A percentile compares a stretch with the other conserved stretches of the same genome.
Evolutionary conservation across 768 basidiomycete species (phyloP).

Genomic region (Auriscalpium vulgare): DNA sequence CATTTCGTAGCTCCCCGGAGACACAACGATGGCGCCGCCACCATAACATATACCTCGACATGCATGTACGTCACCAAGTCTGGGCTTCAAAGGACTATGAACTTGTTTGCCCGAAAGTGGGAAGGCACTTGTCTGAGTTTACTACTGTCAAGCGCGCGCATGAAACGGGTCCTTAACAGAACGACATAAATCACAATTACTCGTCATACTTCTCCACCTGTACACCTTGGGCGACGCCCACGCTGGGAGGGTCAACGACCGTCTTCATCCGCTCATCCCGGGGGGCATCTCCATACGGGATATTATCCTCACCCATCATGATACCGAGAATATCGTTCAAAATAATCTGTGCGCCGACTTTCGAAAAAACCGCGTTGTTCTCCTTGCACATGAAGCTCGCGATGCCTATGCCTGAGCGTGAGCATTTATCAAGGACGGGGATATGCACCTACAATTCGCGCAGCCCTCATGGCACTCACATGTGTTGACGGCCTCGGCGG

Average conservation of each 20-base stretch:
- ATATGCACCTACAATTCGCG: constrained; percentile 42
- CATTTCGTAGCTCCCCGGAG: too few species aligned
- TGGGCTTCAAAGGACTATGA: too few species aligned
- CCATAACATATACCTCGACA: too few species aligned
- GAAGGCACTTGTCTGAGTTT: too few species aligned
- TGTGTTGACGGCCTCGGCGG: constrained; percentile 44
- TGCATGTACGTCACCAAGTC: too few species aligned
- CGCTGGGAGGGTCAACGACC: constrained; percentile 43
- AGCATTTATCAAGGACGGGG: neutral
- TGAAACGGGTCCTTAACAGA: too few species aligned
- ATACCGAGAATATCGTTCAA: constrained; percentile 50
- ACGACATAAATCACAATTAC: neutral
- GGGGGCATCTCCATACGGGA: constrained; percentile 16
- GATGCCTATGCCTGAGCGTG: constrained; percentile 41
- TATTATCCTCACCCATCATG: constrained; percentile 29
- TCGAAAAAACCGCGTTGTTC: constrained; percentile 65
- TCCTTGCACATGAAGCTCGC: constrained; percentile 60
- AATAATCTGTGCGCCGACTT: constrained; percentile 64
- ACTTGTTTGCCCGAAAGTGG: too few species aligned
- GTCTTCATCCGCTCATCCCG: constrained; percentile 33
- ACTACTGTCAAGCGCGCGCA: too few species aligned
- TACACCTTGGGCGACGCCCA: constrained; percentile 26
- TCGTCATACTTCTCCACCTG: constrained; percentile 2
- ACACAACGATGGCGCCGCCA: too few species aligned
- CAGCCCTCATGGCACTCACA: constrained; percentile 73